These are phyloP conservation scores for Hygrocybe coccinea DNA, from an alignment of 768 basidiomycete genomes.

Conservation along the genomic window DNA sequence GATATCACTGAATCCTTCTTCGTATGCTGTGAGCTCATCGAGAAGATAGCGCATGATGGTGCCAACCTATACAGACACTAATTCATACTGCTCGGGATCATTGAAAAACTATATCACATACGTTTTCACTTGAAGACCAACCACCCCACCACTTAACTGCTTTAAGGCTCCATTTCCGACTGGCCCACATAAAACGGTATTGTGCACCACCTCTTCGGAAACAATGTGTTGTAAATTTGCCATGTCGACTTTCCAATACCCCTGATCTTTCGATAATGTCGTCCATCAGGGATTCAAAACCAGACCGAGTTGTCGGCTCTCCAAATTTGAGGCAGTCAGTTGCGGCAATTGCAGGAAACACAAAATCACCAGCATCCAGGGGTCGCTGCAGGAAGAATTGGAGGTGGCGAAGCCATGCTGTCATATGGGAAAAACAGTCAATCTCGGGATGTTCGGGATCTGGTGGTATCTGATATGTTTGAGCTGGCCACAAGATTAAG, in stretches of 20 bases:
- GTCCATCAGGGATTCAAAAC: conserved; percentile 20
- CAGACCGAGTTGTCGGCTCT: conserved; percentile 19
- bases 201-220: conserved; percentile 26
- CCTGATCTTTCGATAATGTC: conserved; percentile 16
- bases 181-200: conserved; percentile 26
- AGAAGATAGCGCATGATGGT: conserved; percentile 28
- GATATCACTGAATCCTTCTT: conserved; percentile 24
- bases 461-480: conserved; percentile 9
- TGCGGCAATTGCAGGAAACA: conserved; percentile 22
- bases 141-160: conserved; percentile 26
- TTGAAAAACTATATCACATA: neutral
- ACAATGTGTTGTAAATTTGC: conserved; percentile 26
- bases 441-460: conserved; percentile 15
- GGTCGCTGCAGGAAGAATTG: conserved; percentile 6
- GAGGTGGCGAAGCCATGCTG: conserved; percentile 11
- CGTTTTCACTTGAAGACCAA: conserved; percentile 22
- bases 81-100: neutral
- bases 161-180: conserved; percentile 24
- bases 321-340: conserved; percentile 21
- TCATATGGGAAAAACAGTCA: conserved; percentile 16
- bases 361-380: conserved; percentile 13
- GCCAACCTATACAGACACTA: conserved; percentile 10
- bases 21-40: conserved; percentile 26
- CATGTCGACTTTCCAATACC: conserved; percentile 10
- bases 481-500: conserved; percentile 3